Conservation (phyloP, 306 rosid species). For the Cucurbita ficifolia region DNA sequence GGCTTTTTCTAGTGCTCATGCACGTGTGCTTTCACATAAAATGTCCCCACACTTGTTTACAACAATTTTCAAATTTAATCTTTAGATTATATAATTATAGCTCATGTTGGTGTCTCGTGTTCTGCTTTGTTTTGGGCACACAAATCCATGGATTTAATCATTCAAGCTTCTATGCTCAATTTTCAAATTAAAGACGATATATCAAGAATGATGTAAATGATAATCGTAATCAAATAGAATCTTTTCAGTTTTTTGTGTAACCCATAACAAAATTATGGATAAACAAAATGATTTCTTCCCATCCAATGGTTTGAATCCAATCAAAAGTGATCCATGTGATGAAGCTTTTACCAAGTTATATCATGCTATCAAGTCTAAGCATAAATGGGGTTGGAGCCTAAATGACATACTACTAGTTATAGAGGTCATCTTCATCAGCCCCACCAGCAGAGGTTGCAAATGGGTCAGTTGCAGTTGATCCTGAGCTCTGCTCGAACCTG, state of each 20-base stretch:
- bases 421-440: constrained; percentile 93
- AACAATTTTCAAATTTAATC: too few relatives aligned
- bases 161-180: neutral
- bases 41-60: neutral
- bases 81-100: too few relatives aligned
- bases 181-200: neutral
- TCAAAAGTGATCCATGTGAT: neutral
- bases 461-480: constrained; percentile 45
- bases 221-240: neutral
- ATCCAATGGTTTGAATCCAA: neutral
- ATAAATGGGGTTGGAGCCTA: neutral
- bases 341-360: neutral
- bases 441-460: constrained; percentile 58
- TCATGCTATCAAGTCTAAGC: neutral
- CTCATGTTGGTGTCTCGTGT: neutral
- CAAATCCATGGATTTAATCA: neutral
- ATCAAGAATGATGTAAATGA: neutral
- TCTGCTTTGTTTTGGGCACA: neutral
- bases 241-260: neutral
- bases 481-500: constrained; percentile 45
- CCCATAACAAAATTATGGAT: neutral
- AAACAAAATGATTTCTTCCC: neutral
- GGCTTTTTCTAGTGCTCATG: neutral
- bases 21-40: constrained; percentile 2
- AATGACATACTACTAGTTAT: constrained; percentile 47